Evolutionary conservation across 1,284 basidiomycete genomes (phyloP).

Genomic region (Trichosporon coremiiforme): DNA sequence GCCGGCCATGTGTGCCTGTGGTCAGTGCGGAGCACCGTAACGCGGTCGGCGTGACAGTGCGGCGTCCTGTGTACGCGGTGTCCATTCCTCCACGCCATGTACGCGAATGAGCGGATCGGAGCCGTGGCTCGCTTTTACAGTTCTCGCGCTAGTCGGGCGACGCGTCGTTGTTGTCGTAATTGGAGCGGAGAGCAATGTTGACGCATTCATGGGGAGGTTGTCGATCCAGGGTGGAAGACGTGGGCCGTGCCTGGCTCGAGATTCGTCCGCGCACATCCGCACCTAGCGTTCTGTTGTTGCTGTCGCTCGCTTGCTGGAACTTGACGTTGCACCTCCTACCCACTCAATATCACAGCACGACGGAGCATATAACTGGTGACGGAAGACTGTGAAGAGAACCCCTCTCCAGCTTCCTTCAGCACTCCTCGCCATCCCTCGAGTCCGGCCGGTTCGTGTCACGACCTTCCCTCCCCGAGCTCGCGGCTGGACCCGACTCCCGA

Average conservation of each 20-base stretch:
- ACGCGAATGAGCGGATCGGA: too few relatives aligned
- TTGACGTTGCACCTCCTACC: not conserved
- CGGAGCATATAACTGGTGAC: not conserved
- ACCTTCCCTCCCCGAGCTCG: conserved; percentile 1
- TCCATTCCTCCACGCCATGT: too few relatives aligned
- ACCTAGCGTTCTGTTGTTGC: conserved; percentile 1
- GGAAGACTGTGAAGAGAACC: not conserved
- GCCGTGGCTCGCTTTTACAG: too few relatives aligned
- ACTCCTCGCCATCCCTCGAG: not conserved
- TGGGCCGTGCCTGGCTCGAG: conserved; percentile 1
- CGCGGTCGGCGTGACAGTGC: too few relatives aligned
- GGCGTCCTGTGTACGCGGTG: too few relatives aligned
- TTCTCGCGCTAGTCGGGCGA: too few relatives aligned
- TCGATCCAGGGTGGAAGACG: conserved; percentile 2
- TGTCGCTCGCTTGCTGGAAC: not conserved
- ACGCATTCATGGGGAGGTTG: not conserved
- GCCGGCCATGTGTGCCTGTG: too few relatives aligned
- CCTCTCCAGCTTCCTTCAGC: not conserved
- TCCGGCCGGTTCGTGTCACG: not conserved
- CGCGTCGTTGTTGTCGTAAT: too few relatives aligned
- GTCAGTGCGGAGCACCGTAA: too few relatives aligned
- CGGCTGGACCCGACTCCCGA: not conserved
- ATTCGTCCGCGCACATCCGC: conserved; percentile 4
- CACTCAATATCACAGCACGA: not conserved
- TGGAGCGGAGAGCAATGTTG: not conserved